A percentile compares a stretch with the other conserved stretches of the same genome.
These are phyloP conservation scores for Xylaria curta DNA, from an alignment of 495 filamentous ascomycete species.

Conservation along the genomic window DNA sequence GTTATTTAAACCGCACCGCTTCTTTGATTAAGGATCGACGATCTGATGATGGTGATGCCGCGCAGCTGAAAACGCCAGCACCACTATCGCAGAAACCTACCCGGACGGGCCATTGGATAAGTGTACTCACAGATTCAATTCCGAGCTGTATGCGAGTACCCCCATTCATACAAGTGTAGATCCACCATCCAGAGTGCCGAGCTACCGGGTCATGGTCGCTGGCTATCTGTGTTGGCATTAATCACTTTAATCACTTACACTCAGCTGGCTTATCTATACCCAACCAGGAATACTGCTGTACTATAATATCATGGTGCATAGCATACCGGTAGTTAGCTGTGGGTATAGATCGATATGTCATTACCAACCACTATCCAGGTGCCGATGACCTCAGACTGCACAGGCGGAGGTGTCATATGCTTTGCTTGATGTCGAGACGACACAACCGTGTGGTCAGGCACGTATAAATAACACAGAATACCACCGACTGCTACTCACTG, in stretches of 20 bases:
- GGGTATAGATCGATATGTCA: not conserved
- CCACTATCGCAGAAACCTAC: not conserved
- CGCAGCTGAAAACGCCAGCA: constrained; percentile 22
- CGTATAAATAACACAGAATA: not conserved
- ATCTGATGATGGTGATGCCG: constrained; percentile 11
- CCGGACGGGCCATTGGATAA: not conserved
- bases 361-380: not conserved
- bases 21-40: not conserved
- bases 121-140: not conserved
- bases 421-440: not conserved
- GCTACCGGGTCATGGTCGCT: not conserved
- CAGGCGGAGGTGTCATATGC: constrained; percentile 9
- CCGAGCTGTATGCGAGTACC: not conserved
- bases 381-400: not conserved
- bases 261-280: constrained; percentile 5
- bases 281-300: not conserved
- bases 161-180: not conserved
- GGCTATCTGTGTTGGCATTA: not conserved
- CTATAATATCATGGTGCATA: not conserved
- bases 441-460: constrained; percentile 1
- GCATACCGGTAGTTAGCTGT: not conserved
- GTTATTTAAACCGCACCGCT: not conserved
- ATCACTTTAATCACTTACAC: not conserved
- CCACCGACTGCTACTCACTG: not conserved
- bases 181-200: constrained; percentile 9